Evolutionary conservation across 2,329 filamentous ascomycete genomes (phyloP).

Genomic region (Fusarium heterosporum): DNA sequence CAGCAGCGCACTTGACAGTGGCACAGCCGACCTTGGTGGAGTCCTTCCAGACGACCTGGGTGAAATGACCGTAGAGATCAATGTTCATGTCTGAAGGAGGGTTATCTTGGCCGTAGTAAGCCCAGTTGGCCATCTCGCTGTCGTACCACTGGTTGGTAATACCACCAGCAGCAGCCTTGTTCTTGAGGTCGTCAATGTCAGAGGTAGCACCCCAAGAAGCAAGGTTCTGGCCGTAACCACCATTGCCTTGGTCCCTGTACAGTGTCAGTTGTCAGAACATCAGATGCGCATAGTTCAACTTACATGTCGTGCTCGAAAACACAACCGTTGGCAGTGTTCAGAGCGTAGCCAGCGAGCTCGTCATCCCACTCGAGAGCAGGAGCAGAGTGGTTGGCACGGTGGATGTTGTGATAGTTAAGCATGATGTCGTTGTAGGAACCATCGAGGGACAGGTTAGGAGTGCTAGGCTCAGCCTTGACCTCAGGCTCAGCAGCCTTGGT

Average conservation of each 20-base stretch:
- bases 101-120: slow-evolving; percentile 68
- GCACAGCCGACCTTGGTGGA: slow-evolving; percentile 63
- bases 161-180: slow-evolving; percentile 71
- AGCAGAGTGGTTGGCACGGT: slow-evolving; percentile 85
- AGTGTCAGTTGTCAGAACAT: slow-evolving; percentile 48
- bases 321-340: slow-evolving; percentile 73
- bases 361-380: slow-evolving; percentile 73
- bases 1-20: slow-evolving; percentile 74
- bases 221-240: slow-evolving; percentile 91
- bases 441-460: slow-evolving; percentile 24
- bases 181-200: slow-evolving; percentile 52
- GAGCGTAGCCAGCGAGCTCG: slow-evolving; percentile 72
- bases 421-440: slow-evolving; percentile 55
- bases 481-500: slow-evolving; percentile 25
- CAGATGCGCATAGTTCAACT: slow-evolving; percentile 49
- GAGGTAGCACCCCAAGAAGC: slow-evolving; percentile 68
- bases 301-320: slow-evolving; percentile 82
- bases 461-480: slow-evolving; percentile 12
- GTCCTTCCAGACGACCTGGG: slow-evolving; percentile 58
- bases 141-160: slow-evolving; percentile 93
- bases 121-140: slow-evolving; percentile 72
- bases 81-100: slow-evolving; percentile 72
- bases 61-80: slow-evolving; percentile 70
- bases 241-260: slow-evolving; percentile 64
- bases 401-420: slow-evolving; percentile 84